A percentile compares a stretch with the other conserved stretches of the same genome.
Evolutionary conservation across 2,329 filamentous ascomycete species (phyloP).

Genomic region (Blastomyces gilchristii): DNA sequence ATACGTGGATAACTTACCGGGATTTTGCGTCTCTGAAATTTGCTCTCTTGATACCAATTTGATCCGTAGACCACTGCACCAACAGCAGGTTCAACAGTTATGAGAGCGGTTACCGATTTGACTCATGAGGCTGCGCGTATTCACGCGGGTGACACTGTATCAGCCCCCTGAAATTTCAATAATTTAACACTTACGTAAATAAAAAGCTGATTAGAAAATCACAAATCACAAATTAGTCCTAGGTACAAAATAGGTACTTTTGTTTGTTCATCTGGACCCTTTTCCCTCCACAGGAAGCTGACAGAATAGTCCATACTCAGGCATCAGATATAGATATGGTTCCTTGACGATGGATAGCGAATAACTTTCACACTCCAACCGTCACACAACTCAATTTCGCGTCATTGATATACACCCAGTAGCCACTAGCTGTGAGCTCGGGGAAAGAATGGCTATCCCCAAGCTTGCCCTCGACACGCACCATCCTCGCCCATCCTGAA

Average conservation of each 20-base stretch:
- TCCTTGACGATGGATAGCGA: background rate
- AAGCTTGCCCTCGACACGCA: conserved; percentile 2
- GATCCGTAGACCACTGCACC: too few species aligned
- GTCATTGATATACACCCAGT: conserved; percentile 4
- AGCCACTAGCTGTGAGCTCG: background rate
- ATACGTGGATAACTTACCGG: too few species aligned
- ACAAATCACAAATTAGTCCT: background rate
- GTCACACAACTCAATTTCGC: conserved; percentile 1
- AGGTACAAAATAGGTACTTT: background rate
- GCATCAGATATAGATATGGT: background rate
- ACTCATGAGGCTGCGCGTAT: too few species aligned
- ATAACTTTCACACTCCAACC: background rate
- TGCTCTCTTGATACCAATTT: too few species aligned
- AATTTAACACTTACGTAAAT: background rate
- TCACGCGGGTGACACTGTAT: background rate
- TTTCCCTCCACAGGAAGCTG: background rate
- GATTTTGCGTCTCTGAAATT: too few species aligned
- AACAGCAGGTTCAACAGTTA: too few species aligned
- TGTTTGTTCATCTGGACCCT: background rate
- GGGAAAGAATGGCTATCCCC: conserved; percentile 1
- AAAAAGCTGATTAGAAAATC: background rate
- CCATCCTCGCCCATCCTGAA: conserved; percentile 4
- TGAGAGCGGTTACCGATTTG: too few species aligned
- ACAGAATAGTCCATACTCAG: background rate
- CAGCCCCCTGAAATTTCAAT: background rate